Evolutionary conservation across 176 grass and related monocot species (phyloP).

Genomic region (Oryza nivara): DNA sequence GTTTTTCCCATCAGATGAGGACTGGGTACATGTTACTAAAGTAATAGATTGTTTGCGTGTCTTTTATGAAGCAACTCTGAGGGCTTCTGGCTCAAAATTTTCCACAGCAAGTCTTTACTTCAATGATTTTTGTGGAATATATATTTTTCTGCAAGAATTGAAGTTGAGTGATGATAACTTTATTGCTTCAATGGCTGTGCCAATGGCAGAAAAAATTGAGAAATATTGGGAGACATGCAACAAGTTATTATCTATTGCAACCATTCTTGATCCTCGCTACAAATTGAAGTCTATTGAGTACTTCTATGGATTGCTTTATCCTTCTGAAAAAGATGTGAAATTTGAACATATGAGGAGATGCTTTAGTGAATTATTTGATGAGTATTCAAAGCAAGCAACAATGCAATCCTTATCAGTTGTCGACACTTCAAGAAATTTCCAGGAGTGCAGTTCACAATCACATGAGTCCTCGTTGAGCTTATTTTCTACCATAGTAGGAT

Average conservation of each 20-base stretch:
- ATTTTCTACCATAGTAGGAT: too few relatives aligned
- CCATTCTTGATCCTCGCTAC: conserved; percentile 47
- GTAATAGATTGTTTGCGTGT: conserved; percentile 27
- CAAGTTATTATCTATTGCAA: conserved; percentile 32
- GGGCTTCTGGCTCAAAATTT: conserved; percentile 21
- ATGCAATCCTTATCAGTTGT: neutral
- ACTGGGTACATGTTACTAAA: conserved; percentile 31
- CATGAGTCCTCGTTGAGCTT: too few relatives aligned
- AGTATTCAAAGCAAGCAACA: neutral
- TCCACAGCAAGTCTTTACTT: conserved; percentile 36
- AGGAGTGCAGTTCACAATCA: too few relatives aligned
- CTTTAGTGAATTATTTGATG: neutral
- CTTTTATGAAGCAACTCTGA: conserved; percentile 38
- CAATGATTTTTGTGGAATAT: conserved; percentile 41
- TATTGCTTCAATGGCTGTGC: conserved; percentile 28
- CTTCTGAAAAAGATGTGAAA: neutral
- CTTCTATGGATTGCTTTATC: conserved; percentile 36
- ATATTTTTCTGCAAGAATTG: conserved; percentile 26
- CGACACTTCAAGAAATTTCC: too few relatives aligned
- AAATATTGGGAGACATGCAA: conserved; percentile 15
- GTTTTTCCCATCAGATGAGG: neutral
- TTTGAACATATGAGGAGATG: neutral
- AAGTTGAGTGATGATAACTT: neutral
- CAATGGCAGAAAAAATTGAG: conserved; percentile 50
- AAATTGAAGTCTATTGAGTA: conserved; percentile 47